phyloP scores from a whole-genome alignment of 2,329 filamentous ascomycete genomes.

The Purpureocillium lavendulum region DNA sequence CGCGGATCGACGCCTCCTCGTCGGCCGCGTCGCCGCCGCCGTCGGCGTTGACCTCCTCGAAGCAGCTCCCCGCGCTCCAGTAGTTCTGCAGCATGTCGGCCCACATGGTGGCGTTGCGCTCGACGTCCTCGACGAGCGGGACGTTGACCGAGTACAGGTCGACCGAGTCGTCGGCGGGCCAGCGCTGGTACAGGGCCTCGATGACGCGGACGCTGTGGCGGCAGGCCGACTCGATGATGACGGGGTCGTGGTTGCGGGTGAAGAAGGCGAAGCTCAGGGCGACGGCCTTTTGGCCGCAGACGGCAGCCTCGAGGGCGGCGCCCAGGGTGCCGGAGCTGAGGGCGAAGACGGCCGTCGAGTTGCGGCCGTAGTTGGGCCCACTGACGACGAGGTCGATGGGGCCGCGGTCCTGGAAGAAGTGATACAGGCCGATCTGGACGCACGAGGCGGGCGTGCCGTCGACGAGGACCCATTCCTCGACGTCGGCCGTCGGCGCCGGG shows the following conservation, averaged over 20 bases:
- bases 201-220: slow-evolving; percentile 68
- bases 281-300: slow-evolving; percentile 62
- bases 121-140: slow-evolving; percentile 70
- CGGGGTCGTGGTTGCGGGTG: slow-evolving; percentile 71
- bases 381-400: slow-evolving; percentile 70
- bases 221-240: slow-evolving; percentile 70
- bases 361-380: slow-evolving; percentile 77
- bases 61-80: slow-evolving; percentile 80
- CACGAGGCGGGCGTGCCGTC: slow-evolving; percentile 76
- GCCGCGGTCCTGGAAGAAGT: slow-evolving; percentile 66
- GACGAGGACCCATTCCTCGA: slow-evolving; percentile 74
- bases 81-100: slow-evolving; percentile 85
- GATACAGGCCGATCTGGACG: slow-evolving; percentile 73
- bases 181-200: slow-evolving; percentile 69
- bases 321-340: slow-evolving; percentile 71
- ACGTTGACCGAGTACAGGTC: slow-evolving; percentile 92
- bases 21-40: slow-evolving; percentile 54
- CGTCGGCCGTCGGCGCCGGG: slow-evolving; percentile 43
- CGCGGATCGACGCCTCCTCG: slow-evolving; percentile 66
- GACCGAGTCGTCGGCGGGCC: slow-evolving; percentile 55
- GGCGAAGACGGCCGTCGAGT: slow-evolving; percentile 72
- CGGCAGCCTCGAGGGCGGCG: slow-evolving; percentile 67
- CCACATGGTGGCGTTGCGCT: slow-evolving; percentile 65
- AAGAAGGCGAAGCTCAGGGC: slow-evolving; percentile 90
- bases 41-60: slow-evolving; percentile 67